Evolutionary conservation across 2,329 filamentous ascomycete genomes (phyloP), one percentile per base, ranked within the genome.

Genomic region (Colletotrichum sp.): DNA sequence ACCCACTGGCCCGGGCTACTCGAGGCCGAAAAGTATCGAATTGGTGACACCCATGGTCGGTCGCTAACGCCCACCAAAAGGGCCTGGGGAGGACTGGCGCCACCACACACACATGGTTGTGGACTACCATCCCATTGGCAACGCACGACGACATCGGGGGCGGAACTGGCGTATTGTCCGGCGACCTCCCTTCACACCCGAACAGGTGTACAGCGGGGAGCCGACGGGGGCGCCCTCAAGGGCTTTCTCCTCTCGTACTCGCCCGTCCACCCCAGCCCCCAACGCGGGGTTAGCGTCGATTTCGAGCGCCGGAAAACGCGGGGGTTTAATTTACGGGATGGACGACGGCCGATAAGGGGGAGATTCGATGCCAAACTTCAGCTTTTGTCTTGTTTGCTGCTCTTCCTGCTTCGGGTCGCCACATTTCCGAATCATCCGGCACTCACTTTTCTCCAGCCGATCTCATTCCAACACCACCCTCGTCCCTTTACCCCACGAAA

Each of bases 1-100:
- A 66, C 90, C 91, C 5, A 73, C 73, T 32, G 73, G 73, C 39
- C 85, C 88, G 48, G 85, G 86, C 52, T 91, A 91, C 82, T 87
- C 90, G 78, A 86, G 91, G 63, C 90, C 91, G 39, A 91, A 89
- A 83, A 92, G 91, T 84, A 91, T 92, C 79, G 91, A 93, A 83
- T 86, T 93, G 27, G 90, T 93, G 60, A 92, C 91, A 67, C 91
- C 91, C 39, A 88, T 91, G 83, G 81, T 90, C 78, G 86, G 89
- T 68, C 87, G 88, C 79, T 91, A 79, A 82, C 22, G 32, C 8
- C 12, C 61, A n/a, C 11, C 36, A 60, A 32, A 36, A 63, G 36
- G 32, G 61, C 8, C 5, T 34, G 34, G n/a, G 30, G 61, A 15
- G 27, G 19, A 30, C 57, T 64, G n/a, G 55, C 63, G 59, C 39